Evolutionary conservation across 225 moss, liverwort and hornwort genomes (phyloP).

Genomic region (Sphagnum contortum): DNA sequence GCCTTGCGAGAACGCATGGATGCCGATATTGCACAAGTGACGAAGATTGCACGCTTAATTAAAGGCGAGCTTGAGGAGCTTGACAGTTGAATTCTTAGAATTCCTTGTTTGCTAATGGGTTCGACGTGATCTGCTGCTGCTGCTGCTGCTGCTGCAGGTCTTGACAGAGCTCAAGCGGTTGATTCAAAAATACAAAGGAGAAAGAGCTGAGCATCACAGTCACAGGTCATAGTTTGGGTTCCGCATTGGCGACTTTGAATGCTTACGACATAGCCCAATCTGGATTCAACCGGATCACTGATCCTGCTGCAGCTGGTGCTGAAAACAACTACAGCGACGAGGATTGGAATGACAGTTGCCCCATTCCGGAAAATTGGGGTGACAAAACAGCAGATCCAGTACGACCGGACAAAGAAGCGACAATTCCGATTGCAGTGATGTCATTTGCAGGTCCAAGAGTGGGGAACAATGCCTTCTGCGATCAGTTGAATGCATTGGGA

Average conservation of each 20-base stretch:
- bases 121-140: too few relatives aligned
- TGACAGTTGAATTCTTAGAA: too few relatives aligned
- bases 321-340: too few relatives aligned
- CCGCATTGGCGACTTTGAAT: slow-evolving; percentile 29
- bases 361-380: too few relatives aligned
- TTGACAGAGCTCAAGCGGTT: slow-evolving; percentile 24
- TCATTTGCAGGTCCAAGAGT: slow-evolving; percentile 46
- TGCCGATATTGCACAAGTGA: too few relatives aligned
- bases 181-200: slow-evolving; percentile 14
- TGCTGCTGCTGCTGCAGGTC: too few relatives aligned
- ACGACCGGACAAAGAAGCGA: background rate
- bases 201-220: slow-evolving; percentile 37
- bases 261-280: slow-evolving; percentile 42
- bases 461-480: slow-evolving; percentile 20
- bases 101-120: too few relatives aligned
- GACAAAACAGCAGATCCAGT: too few relatives aligned
- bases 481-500: slow-evolving; percentile 20
- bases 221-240: slow-evolving; percentile 39
- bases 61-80: too few relatives aligned
- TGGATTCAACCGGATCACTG: slow-evolving; percentile 11
- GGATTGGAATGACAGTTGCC: too few relatives aligned
- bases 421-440: slow-evolving; percentile 35
- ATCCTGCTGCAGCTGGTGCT: background rate
- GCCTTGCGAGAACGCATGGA: too few relatives aligned
- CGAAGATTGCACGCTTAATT: too few relatives aligned